Evolutionary conservation across 768 basidiomycete species (phyloP).

Genomic region (Leccinum longicurvipes): DNA sequence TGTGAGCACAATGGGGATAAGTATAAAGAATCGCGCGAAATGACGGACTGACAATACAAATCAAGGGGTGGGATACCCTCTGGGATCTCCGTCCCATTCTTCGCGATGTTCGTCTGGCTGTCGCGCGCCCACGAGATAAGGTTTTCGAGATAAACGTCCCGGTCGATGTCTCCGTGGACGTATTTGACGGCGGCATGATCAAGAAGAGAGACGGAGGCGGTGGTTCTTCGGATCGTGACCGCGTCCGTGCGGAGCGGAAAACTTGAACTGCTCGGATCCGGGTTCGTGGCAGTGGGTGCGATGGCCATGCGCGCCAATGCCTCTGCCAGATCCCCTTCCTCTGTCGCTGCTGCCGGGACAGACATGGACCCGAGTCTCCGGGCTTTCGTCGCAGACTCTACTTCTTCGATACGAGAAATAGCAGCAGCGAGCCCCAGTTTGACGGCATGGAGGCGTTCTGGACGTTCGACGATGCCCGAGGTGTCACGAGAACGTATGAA

Average conservation of each 20-base stretch:
- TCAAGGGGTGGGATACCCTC: constrained; percentile 69
- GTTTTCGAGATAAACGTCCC: constrained; percentile 64
- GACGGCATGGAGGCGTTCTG: constrained; percentile 84
- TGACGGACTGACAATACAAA: constrained; percentile 61
- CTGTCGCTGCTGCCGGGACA: constrained; percentile 21
- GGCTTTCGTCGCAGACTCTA: neutral
- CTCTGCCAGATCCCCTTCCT: constrained; percentile 45
- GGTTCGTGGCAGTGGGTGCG: constrained; percentile 5
- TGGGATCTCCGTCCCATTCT: constrained; percentile 75
- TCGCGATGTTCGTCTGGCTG: constrained; percentile 57
- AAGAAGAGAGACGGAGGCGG: constrained; percentile 52
- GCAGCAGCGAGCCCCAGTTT: constrained; percentile 79
- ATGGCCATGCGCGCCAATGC: constrained; percentile 47
- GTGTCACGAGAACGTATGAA: constrained; percentile 76
- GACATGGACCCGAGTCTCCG: neutral
- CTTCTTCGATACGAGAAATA: constrained; percentile 63
- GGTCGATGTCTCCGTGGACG: constrained; percentile 67
- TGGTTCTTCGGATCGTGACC: constrained; percentile 50
- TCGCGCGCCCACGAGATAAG: constrained; percentile 57
- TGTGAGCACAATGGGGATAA: neutral
- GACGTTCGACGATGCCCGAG: constrained; percentile 83
- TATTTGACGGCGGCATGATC: constrained; percentile 66
- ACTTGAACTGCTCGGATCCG: neutral
- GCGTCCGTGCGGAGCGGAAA: constrained; percentile 24
- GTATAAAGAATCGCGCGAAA: neutral